Evolutionary conservation across 2,329 filamentous ascomycete genomes (phyloP), one percentile per base, ranked within the genome.

Genomic region (Corynespora cassiicola): DNA sequence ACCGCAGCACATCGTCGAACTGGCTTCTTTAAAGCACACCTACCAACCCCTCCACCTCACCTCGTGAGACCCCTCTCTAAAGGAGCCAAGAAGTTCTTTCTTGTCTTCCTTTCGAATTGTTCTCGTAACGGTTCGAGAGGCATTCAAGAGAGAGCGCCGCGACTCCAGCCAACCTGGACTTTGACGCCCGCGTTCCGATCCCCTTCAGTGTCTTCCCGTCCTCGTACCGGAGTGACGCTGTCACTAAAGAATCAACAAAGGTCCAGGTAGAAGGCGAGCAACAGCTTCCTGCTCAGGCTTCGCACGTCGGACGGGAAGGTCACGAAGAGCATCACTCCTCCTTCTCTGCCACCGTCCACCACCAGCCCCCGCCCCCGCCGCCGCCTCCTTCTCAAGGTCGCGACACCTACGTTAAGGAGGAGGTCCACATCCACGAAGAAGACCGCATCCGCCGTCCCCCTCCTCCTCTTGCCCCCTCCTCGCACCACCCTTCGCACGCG

Each of bases 201-300:
- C 92, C 92, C 79, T 95, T 96, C 86, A 96, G 90, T 88, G 88
- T 96, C 87, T 96, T 97, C 85, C 92, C 92, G 81, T 96, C 90
- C 76, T 89, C 90, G 77, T 97, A 96, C 84, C 84, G 87, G 77
- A 85, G 80, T 81, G 81, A 84, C 77, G 78, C 79, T 77, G 78
- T 65, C 56, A 58, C 79, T 73, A 76, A 71, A 68, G 75, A 81
- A 71, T 76, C 79, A 73, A 84, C 84, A 75, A 76, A 82, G 63
- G 85, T 84, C 69, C 84, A 90, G 84, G 85, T 92, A 85, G 89
- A 96, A 84, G 84, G 88, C 79, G 85, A 92, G 77, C 84, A 90
- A 79, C 85, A 86, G 69, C 81, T 89, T 76, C 78, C 84, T 76
- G 78, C 79, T 78, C 77, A 73, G 65, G 69, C 84, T 76, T 80